Evolutionary conservation across 169 alveolate genomes (phyloP).

Genomic region (Cryptosporidium canis): DNA sequence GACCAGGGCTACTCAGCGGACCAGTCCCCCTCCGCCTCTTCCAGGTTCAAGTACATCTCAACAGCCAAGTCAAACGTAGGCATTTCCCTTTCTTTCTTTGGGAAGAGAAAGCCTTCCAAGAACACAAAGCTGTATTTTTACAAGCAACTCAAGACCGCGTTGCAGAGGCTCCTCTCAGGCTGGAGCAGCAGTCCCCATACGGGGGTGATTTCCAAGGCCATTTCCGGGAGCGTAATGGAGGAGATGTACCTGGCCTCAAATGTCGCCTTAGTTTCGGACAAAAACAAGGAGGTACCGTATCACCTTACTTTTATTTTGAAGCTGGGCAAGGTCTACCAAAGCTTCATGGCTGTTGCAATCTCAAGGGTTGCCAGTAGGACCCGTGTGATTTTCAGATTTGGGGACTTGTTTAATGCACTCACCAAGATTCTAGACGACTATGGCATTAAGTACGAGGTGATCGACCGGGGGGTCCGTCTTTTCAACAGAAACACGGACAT

Average conservation of each 20-base stretch:
- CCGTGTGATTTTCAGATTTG: background rate
- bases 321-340: constrained; percentile 9
- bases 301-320: constrained; percentile 12
- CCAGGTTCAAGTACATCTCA: background rate
- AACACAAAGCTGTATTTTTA: constrained; percentile 25
- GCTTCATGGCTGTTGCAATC: background rate
- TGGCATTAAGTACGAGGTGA: background rate
- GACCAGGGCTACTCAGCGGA: background rate
- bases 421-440: background rate
- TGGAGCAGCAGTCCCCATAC: constrained; percentile 8
- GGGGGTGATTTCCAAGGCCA: background rate
- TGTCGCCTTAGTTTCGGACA: background rate
- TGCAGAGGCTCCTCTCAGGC: background rate
- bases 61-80: constrained; percentile 16
- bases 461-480: constrained; percentile 14
- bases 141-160: background rate
- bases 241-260: background rate
- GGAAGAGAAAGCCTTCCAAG: constrained; percentile 56
- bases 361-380: background rate
- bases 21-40: background rate
- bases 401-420: constrained; percentile 1
- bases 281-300: background rate
- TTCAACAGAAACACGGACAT: background rate
- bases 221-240: background rate
- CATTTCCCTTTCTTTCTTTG: constrained; percentile 56